These are phyloP conservation scores for Conoideocrella luteorostrata DNA, from an alignment of 2,329 filamentous ascomycete species.

Conservation along the genomic window DNA sequence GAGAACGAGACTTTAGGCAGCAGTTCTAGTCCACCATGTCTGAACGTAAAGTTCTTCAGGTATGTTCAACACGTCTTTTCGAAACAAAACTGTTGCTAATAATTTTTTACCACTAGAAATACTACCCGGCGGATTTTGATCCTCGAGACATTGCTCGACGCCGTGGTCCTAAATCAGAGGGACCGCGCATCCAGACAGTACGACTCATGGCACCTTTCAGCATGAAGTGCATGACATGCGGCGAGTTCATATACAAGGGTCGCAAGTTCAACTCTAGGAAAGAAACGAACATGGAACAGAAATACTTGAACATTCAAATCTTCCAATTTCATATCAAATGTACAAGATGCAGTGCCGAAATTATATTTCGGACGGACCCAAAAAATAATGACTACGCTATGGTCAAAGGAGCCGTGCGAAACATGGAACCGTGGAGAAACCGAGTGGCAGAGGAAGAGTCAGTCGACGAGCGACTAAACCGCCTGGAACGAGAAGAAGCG, in stretches of 20 bases:
- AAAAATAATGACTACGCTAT: conserved; percentile 87
- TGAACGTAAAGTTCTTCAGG: conserved; percentile 70
- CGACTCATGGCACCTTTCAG: conserved; percentile 63
- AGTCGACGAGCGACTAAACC: conserved; percentile 78
- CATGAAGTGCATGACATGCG: conserved; percentile 41
- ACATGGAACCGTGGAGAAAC: conserved; percentile 85
- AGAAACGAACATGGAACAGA: conserved; percentile 80
- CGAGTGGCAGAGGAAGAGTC: conserved; percentile 63
- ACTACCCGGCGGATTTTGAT: conserved; percentile 79
- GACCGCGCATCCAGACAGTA: conserved; percentile 78
- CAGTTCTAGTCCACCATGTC: conserved; percentile 54
- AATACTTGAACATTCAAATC: conserved; percentile 82
- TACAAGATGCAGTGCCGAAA: conserved; percentile 78
- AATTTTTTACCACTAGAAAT: conserved; percentile 33
- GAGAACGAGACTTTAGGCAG: no score
- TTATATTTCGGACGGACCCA: conserved; percentile 90
- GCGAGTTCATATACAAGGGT: conserved; percentile 84
- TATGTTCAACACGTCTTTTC: conserved; percentile 6
- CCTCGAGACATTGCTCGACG: conserved; percentile 70
- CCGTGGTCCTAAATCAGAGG: conserved; percentile 56
- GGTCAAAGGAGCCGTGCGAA: conserved; percentile 78
- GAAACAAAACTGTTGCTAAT: neutral
- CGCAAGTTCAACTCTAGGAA: conserved; percentile 95
- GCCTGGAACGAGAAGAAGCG: conserved; percentile 70
- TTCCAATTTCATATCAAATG: conserved; percentile 80